Base-by-base conservation (phyloP, 257 asterid genomes). In the Euphrasia confusa region DNA sequence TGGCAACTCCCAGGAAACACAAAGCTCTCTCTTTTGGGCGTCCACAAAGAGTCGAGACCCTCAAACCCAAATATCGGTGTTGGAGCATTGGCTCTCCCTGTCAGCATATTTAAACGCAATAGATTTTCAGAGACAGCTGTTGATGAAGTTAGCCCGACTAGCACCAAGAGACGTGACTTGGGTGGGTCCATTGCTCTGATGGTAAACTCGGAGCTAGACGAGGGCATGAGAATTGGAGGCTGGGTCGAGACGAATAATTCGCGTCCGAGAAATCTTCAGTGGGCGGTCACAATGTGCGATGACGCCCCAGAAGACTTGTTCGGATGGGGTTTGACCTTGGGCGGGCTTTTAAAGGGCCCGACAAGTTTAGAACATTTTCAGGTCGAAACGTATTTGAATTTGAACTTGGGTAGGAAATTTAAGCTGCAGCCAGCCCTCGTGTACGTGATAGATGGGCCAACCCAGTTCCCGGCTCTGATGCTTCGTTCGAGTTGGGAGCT, bases 271-370 rank as follows among this genome's bases (percentile, higher is more conserved):
- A 1, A 69, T 65, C 61, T 80, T 37, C 80, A 80, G 57, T 92
- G 96, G 91, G 90, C 87, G 32, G 80, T 85, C 55, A 75, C 78
- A 35, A 65, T 87, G 72, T 63, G 80, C 9, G 97, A 89, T 10
- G 97, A 89, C 72, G 70, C 74, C 3, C 89, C 97, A 28, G 95
- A 86, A 77, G 88, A 86, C 26, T 91, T 83, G 68, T 37, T 83
- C 1, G 97, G 99, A 47, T 89, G 95, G 95, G 94, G 97, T 42
- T 71, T 89, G 71, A 81, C 75, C 56, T 63, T 86, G 73, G 94
- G 96, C 30, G 98, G 97, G 42, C 52, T 68, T 64, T 66, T 72
- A 30, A 79, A 75, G 49, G 79, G 79, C 54, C 79, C 86, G 27
- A 77, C 68, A 67, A 67, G 13, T 50, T 68, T 70, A 72, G 83